A percentile compares a stretch with the other conserved stretches of the same genome.
phyloP scores from a whole-genome alignment of 164 flowering plant species.

The Vitis amurensis region DNA sequence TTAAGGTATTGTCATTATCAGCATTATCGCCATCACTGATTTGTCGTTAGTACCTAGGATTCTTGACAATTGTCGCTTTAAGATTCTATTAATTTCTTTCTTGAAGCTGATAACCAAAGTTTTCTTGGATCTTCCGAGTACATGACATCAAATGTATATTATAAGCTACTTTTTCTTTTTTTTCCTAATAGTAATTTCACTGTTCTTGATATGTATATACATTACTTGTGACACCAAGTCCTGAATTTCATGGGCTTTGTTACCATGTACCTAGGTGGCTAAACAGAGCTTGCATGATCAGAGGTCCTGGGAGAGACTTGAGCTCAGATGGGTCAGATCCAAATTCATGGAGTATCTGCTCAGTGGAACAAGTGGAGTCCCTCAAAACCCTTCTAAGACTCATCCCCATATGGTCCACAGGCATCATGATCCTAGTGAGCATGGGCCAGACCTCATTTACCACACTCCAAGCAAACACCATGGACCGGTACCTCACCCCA shows the following conservation, averaged over 20 bases:
- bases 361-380: constrained; percentile 39
- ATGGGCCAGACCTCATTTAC: constrained; percentile 30
- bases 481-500: constrained; percentile 53
- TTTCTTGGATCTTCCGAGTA: too few relatives aligned
- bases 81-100: too few relatives aligned
- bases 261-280: constrained; percentile 24
- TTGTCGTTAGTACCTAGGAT: too few relatives aligned
- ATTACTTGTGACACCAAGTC: too few relatives aligned
- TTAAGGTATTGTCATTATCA: constrained; percentile 23
- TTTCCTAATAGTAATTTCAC: too few relatives aligned
- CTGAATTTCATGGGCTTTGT: not conserved
- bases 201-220: too few relatives aligned
- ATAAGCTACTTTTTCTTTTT: too few relatives aligned
- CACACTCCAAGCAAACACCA: constrained; percentile 42
- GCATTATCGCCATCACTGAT: not conserved
- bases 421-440: constrained; percentile 15
- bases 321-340: constrained; percentile 13
- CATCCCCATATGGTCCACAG: constrained; percentile 37
- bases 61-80: too few relatives aligned
- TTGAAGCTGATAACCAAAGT: too few relatives aligned
- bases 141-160: too few relatives aligned
- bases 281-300: constrained; percentile 47
- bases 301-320: constrained; percentile 17
- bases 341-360: constrained; percentile 31
- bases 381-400: constrained; percentile 30